Evolutionary conservation across 768 basidiomycete genomes (phyloP), one percentile per base, ranked within the genome.

Genomic region (Harrya chromipes): DNA sequence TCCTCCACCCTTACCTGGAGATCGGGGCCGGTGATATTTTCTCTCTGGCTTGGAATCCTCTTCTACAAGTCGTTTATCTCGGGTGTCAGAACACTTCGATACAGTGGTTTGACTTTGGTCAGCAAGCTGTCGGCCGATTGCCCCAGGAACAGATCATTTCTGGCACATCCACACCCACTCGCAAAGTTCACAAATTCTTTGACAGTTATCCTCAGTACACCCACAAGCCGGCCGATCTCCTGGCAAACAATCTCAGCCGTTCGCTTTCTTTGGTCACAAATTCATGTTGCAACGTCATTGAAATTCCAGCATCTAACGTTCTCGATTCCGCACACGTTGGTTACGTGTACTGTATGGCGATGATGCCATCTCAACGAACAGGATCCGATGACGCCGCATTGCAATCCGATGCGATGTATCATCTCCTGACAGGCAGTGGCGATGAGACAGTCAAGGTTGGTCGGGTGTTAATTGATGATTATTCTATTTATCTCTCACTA

Each of bases 11-110:
- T 0, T 87, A 89, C 60, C 71, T 83, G 37, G 91, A 92, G 57
- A 83, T 82, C 2, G 84, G 82, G 24, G 83, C 92, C 4, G 93
- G 93, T 19, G 93, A 95, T 62, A 77, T 95, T 26, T 94, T 90
- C 70, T 91, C 87, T 33, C 73, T 95, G 1, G 79, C 80, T 0
- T 97, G 89, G 88, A 85, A 82, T 8, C 74, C 83, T 2, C 61
- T 73, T 19, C 70, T 83, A 21, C 82, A 83, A 49, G 86, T 85
- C 0, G 71, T 95, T 26, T 95, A 87, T 64, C 74, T 95, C 31
- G 94, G 94, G 20, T 94, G 91, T 63, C 90, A 97, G 68, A 90
- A 93, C 63, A 94, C 94, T 2, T 94, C 91, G 12, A 75, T 97
- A 24, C 91, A 97, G 61, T 97, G 91, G 91, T 82, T 85, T 64